Evolutionary conservation across 345 rosid genomes (phyloP), one percentile per base, ranked within the genome.

Genomic region (Melastoma malabathricum): DNA sequence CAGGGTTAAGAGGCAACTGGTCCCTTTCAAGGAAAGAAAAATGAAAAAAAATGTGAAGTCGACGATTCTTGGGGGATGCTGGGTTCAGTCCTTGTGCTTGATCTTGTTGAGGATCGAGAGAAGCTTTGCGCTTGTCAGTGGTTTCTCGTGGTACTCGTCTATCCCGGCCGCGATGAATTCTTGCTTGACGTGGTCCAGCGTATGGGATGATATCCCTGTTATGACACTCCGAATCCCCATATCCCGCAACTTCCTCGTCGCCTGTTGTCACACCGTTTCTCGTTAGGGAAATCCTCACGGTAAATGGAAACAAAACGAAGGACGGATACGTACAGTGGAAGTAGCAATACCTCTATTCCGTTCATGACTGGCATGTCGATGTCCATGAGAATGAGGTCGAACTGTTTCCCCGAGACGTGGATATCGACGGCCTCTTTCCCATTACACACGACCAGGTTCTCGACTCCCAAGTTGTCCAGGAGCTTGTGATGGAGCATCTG

Each of bases 351-450:
- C 93, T 81, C 72, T 39, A 81, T 65, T 59, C 95, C 97, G 44
- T 86, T 76, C 94, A 86, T 79, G 61, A 83, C 12, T 6, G 95
- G 97, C 97, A 89, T 89, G 20, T 89, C 95, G 74, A 67, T 67
- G 46, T 89, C 97, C 97, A 89, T 89, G 44, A 89, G 68, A 55
- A 89, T 85, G 47, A 89, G 76, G 59, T 89, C 83, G 54, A 85
- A 89, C 23, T 29, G 58, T 48, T 61, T 67, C 13, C 95, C 95
- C 0, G 83, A 69, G 22, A 55, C 65, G 52, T 83, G 79, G 18
- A 68, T 63, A 7, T 81, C 93, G 1, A 89, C 70, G 1, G 95
- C 95, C 64, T 85, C 85, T 58, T 83, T 71, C 8, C 97, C 97
- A 13, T 85, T 81, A 1, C 2, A 47, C 2, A 71, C 89, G 1